Base-by-base conservation (phyloP, 495 filamentous ascomycete species). In the Lineolata rhizophorae region DNA sequence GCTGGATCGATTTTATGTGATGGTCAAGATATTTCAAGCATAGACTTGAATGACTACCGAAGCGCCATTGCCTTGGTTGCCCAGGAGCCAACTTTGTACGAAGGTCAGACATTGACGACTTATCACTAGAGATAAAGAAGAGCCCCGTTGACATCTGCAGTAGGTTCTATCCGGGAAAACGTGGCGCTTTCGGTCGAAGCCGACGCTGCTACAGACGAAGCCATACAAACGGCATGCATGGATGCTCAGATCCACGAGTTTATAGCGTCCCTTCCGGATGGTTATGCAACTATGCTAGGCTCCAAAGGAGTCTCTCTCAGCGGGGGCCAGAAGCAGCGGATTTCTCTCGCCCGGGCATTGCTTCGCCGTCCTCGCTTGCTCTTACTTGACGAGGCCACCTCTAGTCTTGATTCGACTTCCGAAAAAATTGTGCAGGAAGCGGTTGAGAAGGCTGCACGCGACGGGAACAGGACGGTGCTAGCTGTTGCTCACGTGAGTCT, bases 381-480 rank as follows among this genome's bases (percentile, higher is more conserved):
- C 2, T 64, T 87, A 3, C 59, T 90, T 1, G 80, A 90, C 36
- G 80, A 90, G 51, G 80, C 80, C 3, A 90, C 80, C 4, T 76
- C 69, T 6, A 76, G 75, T 3, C 58, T 90, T 2, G 80, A 90
- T 53, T 76, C 71, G 0, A 76, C 84, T 44, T 75, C 67, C 1
- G 80, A 90, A 51, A 74, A 78, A 51, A 65, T 83, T 3, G 78
- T 90, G 9, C 80, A 90, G 47, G 74, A 65, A 4, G 80, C 80
- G 0, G 57, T 90, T 13, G 76, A 46, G 28, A 31, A 38, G 2
- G 37, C 42, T 1, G 45, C 42, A n/a, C 42, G 35, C 14, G 38
- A 38, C 12, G 38, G 42, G 0, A 36, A 27, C 10, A 29, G 42
- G 19, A 48, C 45, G 4, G 29, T 48, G 13, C 26, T 48, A 20